phyloP scores from a whole-genome alignment of 495 filamentous ascomycete species.

The Penicillium desertorum region DNA sequence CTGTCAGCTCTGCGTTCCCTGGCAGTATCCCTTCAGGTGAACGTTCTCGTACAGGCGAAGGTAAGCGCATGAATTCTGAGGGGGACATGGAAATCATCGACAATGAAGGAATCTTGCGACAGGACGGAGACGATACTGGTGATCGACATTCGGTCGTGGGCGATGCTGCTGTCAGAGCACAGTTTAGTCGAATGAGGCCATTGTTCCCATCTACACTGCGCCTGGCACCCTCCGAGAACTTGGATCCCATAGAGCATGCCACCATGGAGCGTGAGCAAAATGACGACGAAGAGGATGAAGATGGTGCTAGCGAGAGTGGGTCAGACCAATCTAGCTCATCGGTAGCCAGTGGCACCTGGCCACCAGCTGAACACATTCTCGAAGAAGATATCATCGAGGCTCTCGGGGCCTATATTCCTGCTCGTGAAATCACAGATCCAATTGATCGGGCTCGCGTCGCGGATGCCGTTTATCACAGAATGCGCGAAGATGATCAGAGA shows the following conservation, averaged over 20 bases:
- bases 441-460: constrained; percentile 43
- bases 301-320: constrained; percentile 28
- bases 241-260: constrained; percentile 20
- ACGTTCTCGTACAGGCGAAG: constrained; percentile 56
- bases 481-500: constrained; percentile 44
- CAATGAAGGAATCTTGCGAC: constrained; percentile 47
- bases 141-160: constrained; percentile 49
- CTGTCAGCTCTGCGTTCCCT: constrained; percentile 71
- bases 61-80: constrained; percentile 57
- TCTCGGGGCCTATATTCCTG: constrained; percentile 38
- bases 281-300: constrained; percentile 30
- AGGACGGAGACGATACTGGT: constrained; percentile 47
- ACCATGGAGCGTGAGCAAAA: constrained; percentile 26
- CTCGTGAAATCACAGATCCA: constrained; percentile 42
- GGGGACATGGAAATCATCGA: constrained; percentile 65
- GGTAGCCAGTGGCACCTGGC: constrained; percentile 37
- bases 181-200: constrained; percentile 41
- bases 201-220: constrained; percentile 40
- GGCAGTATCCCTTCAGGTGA: constrained; percentile 63
- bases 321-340: constrained; percentile 35
- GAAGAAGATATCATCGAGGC: constrained; percentile 44
- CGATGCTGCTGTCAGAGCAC: constrained; percentile 47
- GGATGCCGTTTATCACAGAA: constrained; percentile 40
- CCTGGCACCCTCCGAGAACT: constrained; percentile 19
- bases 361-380: constrained; percentile 40